phyloP scores from a whole-genome alignment of 495 filamentous ascomycete genomes.

The Neurospora sp. region DNA sequence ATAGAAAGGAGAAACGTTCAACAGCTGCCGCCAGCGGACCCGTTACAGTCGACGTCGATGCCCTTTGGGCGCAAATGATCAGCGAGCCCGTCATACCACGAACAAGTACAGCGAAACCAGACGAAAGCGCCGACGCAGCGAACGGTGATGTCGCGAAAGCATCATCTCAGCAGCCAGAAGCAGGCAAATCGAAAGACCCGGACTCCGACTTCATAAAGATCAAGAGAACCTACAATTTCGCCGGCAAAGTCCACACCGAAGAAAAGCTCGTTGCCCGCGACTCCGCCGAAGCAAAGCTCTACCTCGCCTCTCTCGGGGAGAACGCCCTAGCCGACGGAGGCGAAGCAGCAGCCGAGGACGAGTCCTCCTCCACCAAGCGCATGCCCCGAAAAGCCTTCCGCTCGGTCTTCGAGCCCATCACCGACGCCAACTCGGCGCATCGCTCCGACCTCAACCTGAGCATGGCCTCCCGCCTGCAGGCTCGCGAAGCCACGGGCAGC shows the following conservation, averaged over 20 bases:
- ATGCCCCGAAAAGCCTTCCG: conserved; percentile 61
- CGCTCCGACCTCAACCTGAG: conserved; percentile 44
- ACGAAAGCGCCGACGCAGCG: conserved; percentile 2
- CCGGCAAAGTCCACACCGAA: conserved; percentile 74
- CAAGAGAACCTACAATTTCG: conserved; percentile 82
- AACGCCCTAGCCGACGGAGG: conserved; percentile 4
- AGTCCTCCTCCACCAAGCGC: conserved; percentile 30
- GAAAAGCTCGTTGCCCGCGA: conserved; percentile 68
- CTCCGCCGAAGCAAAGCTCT: conserved; percentile 74
- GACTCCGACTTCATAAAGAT: conserved; percentile 58
- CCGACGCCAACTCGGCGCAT: conserved; percentile 28
- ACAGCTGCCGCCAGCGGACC: conserved; percentile 51
- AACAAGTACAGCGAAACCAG: background rate
- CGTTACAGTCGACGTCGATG: conserved; percentile 82
- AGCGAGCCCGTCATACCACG: conserved; percentile 16
- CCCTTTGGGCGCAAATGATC: conserved; percentile 76
- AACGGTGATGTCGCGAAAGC: conserved; percentile 9
- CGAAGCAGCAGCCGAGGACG: conserved; percentile 13
- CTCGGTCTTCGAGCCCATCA: conserved; percentile 72
- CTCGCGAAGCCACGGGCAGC: conserved; percentile 29
- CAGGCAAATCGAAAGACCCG: conserved; percentile 1
- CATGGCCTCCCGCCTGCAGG: conserved; percentile 27
- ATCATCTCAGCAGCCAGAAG: conserved; percentile 14
- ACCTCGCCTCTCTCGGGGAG: conserved; percentile 49
- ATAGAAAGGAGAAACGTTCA: conserved; percentile 56